Base-by-base conservation (phyloP, 345 rosid species). In the Lenwebbia sp. region DNA sequence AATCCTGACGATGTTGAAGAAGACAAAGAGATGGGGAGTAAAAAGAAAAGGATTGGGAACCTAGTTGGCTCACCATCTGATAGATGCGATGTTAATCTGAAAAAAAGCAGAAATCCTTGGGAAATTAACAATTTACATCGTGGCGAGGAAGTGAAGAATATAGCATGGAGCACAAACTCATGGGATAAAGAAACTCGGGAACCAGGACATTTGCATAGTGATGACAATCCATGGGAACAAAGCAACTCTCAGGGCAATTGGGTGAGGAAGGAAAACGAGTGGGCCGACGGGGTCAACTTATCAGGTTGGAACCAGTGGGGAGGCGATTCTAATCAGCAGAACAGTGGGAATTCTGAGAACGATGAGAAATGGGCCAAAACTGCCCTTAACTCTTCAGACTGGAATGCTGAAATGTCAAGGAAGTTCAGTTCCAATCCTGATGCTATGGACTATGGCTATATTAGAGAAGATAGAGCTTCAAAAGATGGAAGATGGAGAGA, bases 141-240 rank as follows among this genome's bases (percentile, higher is more conserved):
- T 52, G 81, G 85, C 54, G 87, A 52, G 9, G 49, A 85, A 89
- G 83, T 60, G 86, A 89, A 88, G 53, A 84, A 84, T 53, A 54
- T 41, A 82, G 54, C 58, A 44, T 70, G 85, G 53, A 84, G 89
- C 55, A 90, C 93, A 92, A 87, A 88, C 52, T 84, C 58, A 28
- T 83, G 87, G 89, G 90, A 84, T 87, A 74, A 74, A 65, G 58
- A 74, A 82, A 85, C 41, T 22, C 49, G 86, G 54, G 88, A 88
- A 23, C 52, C 85, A 4, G 83, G 44, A 74, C 57, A 87, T 85
- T 40, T 41, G 23, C 89, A 85, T 30, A 76, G 83, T 28, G 83
- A 84, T 83, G 88, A 75, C 75, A 88, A 91, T 82, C 89, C 92
- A 41, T 92, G 96, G 98, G 95, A 92, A 78, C 85, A 55, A 54